Conservation (phyloP, 352 stramenopile species). For the Phytophthora pinifolia region DNA sequence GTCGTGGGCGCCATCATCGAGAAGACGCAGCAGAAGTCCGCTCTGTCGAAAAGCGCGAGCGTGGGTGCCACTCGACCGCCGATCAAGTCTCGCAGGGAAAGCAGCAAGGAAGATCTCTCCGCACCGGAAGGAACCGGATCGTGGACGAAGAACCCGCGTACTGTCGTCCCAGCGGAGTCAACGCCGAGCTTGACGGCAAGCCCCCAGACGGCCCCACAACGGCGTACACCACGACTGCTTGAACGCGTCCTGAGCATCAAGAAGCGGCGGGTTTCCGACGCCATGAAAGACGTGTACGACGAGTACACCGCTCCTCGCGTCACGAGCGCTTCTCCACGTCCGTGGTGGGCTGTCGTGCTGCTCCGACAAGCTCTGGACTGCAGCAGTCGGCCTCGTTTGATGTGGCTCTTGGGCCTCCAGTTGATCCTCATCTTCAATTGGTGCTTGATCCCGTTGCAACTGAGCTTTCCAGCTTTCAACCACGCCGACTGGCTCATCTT, state of each 20-base stretch:
- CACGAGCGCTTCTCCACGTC: neutral
- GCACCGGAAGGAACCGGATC: neutral
- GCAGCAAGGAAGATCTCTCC: neutral
- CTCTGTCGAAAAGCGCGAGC: slow-evolving; percentile 15
- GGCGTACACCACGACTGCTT: slow-evolving; percentile 23
- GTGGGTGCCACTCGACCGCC: neutral
- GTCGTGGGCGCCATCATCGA: slow-evolving; percentile 42
- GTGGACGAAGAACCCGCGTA: slow-evolving; percentile 1
- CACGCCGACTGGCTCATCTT: slow-evolving; percentile 25
- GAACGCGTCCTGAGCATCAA: slow-evolving; percentile 22
- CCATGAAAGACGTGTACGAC: slow-evolving; percentile 22
- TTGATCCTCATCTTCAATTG: slow-evolving; percentile 45
- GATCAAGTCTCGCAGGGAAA: slow-evolving; percentile 2
- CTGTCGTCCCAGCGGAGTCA: neutral
- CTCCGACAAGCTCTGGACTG: slow-evolving; percentile 22
- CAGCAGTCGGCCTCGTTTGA: slow-evolving; percentile 3
- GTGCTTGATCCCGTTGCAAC: slow-evolving; percentile 39
- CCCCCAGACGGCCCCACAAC: neutral
- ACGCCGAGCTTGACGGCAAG: neutral
- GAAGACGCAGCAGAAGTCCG: slow-evolving; percentile 32
- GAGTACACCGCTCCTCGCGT: slow-evolving; percentile 9
- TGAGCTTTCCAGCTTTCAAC: slow-evolving; percentile 40
- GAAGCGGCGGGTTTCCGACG: slow-evolving; percentile 1
- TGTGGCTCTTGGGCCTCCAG: slow-evolving; percentile 24
- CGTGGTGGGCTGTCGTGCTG: slow-evolving; percentile 17